Percentiles rank a stretch among this genome's conserved stretches.
phyloP scores from a whole-genome alignment of 208 protist genomes.

The Trypanosoma brucei region DNA sequence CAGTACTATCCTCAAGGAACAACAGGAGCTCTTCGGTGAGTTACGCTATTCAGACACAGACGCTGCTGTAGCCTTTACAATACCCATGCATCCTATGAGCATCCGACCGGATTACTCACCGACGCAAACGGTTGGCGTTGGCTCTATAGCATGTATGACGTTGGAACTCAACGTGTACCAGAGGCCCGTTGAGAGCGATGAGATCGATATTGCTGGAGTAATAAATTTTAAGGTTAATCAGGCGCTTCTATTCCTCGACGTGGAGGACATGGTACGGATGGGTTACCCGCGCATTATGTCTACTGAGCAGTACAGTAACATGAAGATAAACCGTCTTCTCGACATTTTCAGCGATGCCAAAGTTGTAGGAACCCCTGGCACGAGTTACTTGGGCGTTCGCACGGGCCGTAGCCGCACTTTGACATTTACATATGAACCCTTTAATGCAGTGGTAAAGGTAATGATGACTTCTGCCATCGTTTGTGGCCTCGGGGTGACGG shows the following conservation, averaged over 20 bases:
- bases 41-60: conserved; percentile 78
- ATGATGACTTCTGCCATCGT: conserved; percentile 76
- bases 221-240: conserved; percentile 72
- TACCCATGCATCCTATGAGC: conserved; percentile 80
- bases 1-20: conserved; percentile 50
- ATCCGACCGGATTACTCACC: conserved; percentile 82
- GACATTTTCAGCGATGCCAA: conserved; percentile 73
- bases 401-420: conserved; percentile 66
- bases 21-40: conserved; percentile 77
- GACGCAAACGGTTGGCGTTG: conserved; percentile 81
- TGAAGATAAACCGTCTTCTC: conserved; percentile 73
- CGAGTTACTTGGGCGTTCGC: conserved; percentile 55
- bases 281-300: conserved; percentile 84
- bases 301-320: conserved; percentile 82
- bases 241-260: conserved; percentile 76
- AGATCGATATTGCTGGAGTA: conserved; percentile 75
- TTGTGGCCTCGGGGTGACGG: conserved; percentile 70
- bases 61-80: conserved; percentile 68
- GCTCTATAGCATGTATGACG: conserved; percentile 88
- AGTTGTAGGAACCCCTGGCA: conserved; percentile 63
- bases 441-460: conserved; percentile 65
- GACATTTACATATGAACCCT: conserved; percentile 80
- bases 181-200: conserved; percentile 69
- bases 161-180: conserved; percentile 78
- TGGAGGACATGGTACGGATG: conserved; percentile 85